Evolutionary conservation across 352 stramenopile genomes (phyloP).

Genomic region (Phytopythium kandeliae): DNA sequence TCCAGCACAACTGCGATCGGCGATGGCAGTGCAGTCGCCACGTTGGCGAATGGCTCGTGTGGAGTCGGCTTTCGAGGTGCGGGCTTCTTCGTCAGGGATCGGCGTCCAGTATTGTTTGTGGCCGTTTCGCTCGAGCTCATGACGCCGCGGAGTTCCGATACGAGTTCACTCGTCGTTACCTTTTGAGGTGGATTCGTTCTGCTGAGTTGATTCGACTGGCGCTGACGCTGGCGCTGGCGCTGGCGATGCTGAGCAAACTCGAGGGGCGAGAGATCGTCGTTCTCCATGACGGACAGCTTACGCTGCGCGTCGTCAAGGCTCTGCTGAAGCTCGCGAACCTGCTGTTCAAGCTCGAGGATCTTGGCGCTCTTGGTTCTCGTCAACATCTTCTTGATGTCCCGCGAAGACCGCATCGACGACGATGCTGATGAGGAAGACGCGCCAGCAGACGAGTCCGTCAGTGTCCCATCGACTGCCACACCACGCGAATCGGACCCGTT

Average conservation of each 20-base stretch:
- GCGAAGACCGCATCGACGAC: constrained; percentile 3
- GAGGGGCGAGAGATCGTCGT: constrained; percentile 37
- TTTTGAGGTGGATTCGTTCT: neutral
- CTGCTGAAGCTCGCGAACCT: constrained; percentile 55
- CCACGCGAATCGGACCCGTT: neutral
- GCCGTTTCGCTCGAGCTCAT: constrained; percentile 64
- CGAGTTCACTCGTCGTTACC: constrained; percentile 43
- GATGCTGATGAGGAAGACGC: constrained; percentile 2
- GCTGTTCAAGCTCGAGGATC: constrained; percentile 52
- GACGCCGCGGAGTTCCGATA: constrained; percentile 51
- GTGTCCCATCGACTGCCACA: constrained; percentile 3
- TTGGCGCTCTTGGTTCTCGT: constrained; percentile 28
- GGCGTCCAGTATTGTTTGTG: constrained; percentile 17
- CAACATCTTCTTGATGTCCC: constrained; percentile 18
- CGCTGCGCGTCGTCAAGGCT: constrained; percentile 53
- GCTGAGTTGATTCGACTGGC: neutral
- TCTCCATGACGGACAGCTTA: constrained; percentile 55
- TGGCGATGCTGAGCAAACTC: constrained; percentile 4
- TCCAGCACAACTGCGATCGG: constrained; percentile 8
- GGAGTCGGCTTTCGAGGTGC: neutral
- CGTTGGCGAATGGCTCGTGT: constrained; percentile 5
- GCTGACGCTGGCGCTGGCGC: constrained; percentile 5
- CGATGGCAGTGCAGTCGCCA: constrained; percentile 3
- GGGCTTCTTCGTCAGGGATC: constrained; percentile 15
- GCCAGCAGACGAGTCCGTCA: constrained; percentile 4